Base-by-base conservation (phyloP, 441 rosid genomes). In the Arabidopsis lyrata region DNA sequence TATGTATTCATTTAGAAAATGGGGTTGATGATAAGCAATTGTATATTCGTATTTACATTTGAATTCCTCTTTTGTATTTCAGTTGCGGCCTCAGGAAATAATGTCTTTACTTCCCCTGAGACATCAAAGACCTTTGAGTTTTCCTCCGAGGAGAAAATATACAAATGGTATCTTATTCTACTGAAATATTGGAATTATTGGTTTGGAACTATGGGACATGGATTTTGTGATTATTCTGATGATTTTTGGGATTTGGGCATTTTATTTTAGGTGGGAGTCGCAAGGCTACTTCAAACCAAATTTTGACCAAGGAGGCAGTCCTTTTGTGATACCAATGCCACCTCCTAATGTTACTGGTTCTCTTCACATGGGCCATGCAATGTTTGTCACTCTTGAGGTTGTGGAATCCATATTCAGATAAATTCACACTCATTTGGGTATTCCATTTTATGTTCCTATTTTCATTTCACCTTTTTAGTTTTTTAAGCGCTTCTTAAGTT, bases 271-370 rank as follows among this genome's bases (percentile, higher is more conserved):
- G 99, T 92, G 99, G 98, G 93, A 90, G 81, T 91, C 98, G 68
- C 96, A 88, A 85, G 99, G 98, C 48, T 89, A 81, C 77, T 95
- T 95, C 78, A 95, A 82, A 79, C 99, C 99, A 52, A 87, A 63
- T 63, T 83, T 83, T 74, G 94, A 95, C 52, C 57, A 69, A 38
- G 96, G 88, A 80, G 74, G 81, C 78, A 90, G 82, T 72, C 97
- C 97, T 76, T 92, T 95, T 81, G 99, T 95, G 70, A 63, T 95
- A 78, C 76, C 99, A 15, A 95, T 95, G 99, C 98, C 98, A 47
- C 99, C 99, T 61, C 99, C 99, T 57, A 95, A 95, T 77, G 99
- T 95, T 71, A 95, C 99, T 35, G 99, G 99, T 63, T 92, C 95
- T 18, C 83, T 95, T 76, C 98, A 95, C 82, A 95, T 95, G 98